Percentiles rank a stretch among this genome's conserved stretches.
These are phyloP conservation scores for Metarhizium anisopliae DNA, from an alignment of 2,329 filamentous ascomycete genomes.

Conservation along the genomic window DNA sequence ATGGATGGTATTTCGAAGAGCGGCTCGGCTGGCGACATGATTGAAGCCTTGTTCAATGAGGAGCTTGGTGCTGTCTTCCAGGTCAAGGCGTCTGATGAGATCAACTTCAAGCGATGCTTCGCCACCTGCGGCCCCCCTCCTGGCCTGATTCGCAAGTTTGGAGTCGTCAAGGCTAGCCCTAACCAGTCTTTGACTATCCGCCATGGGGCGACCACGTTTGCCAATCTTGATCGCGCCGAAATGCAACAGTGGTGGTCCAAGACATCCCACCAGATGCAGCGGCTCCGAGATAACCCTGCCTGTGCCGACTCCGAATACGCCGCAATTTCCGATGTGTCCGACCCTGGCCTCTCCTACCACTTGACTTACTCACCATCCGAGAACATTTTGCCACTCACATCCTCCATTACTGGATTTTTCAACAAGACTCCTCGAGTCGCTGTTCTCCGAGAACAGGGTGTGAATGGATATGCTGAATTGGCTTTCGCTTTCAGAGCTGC, in stretches of 20 bases:
- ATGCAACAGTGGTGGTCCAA: constrained; percentile 84
- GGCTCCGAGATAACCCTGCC: constrained; percentile 75
- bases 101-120: constrained; percentile 80
- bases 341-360: constrained; percentile 79
- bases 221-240: constrained; percentile 58
- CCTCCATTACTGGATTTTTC: constrained; percentile 41
- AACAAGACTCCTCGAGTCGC: constrained; percentile 65
- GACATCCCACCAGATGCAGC: constrained; percentile 88
- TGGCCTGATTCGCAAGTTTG: constrained; percentile 77
- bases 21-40: constrained; percentile 51
- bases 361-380: constrained; percentile 74
- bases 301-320: constrained; percentile 80
- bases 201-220: constrained; percentile 58
- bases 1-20: constrained; percentile 64
- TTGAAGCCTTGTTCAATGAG: constrained; percentile 86
- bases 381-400: constrained; percentile 54
- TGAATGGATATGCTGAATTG: constrained; percentile 96
- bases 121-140: constrained; percentile 79
- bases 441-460: constrained; percentile 89
- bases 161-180: constrained; percentile 56
- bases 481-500: constrained; percentile 89
- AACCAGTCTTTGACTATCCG: constrained; percentile 73
- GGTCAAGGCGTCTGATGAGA: constrained; percentile 75
- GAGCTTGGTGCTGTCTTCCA: constrained; percentile 96
- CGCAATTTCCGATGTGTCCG: constrained; percentile 61